Evolutionary conservation across 768 basidiomycete genomes (phyloP).

Genomic region (Mycena latifolia): DNA sequence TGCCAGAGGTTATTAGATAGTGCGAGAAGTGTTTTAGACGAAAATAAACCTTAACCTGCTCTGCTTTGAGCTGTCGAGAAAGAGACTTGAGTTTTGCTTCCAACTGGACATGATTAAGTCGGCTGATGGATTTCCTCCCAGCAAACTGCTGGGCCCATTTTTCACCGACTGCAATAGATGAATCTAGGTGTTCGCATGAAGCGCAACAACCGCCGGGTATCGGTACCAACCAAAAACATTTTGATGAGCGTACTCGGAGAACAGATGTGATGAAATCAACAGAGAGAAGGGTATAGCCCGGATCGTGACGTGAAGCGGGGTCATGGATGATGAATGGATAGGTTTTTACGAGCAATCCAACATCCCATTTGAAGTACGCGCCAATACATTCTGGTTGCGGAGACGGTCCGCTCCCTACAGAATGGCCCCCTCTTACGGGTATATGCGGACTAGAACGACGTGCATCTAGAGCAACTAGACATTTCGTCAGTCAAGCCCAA

Average conservation of each 20-base stretch:
- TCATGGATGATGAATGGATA: slow-evolving; percentile 37
- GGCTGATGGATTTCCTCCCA: slow-evolving; percentile 28
- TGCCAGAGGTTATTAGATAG: neutral
- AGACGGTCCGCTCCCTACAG: neutral
- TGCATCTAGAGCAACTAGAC: no score
- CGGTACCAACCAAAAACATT: neutral
- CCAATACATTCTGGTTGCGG: neutral
- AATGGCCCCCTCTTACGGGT: no score
- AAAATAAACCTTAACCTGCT: slow-evolving; percentile 8
- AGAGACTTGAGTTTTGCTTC: slow-evolving; percentile 6
- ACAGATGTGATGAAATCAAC: slow-evolving; percentile 37
- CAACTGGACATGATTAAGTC: slow-evolving; percentile 12
- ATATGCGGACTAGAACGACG: no score
- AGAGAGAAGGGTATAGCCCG: slow-evolving; percentile 24
- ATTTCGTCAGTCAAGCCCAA: no score
- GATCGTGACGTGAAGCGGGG: slow-evolving; percentile 9
- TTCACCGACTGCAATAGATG: neutral
- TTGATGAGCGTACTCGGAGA: slow-evolving; percentile 36
- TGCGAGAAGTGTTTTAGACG: neutral
- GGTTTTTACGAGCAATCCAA: neutral
- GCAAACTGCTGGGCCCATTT: slow-evolving; percentile 33
- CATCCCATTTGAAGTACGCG: neutral
- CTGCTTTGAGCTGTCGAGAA: slow-evolving; percentile 10
- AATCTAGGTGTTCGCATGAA: neutral
- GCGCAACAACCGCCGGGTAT: neutral